A percentile compares a stretch with the other conserved stretches of the same genome.
phyloP scores from a whole-genome alignment of 805 yeast species.

The Teunomyces tritomae region DNA sequence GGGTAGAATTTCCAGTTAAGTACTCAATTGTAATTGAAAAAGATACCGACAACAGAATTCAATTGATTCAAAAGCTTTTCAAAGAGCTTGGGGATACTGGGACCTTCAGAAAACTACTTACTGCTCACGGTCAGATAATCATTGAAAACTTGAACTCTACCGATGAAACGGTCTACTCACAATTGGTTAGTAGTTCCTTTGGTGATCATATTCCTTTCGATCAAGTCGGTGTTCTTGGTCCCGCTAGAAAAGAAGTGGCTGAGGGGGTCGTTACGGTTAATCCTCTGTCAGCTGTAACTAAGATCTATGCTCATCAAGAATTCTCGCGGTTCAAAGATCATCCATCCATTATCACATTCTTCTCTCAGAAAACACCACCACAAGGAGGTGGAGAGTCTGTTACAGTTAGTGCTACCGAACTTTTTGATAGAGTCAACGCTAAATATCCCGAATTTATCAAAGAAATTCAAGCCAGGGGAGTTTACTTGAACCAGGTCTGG shows the following conservation, averaged over 20 bases:
- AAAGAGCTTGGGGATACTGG: conserved; percentile 4
- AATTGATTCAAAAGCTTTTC: conserved; percentile 3
- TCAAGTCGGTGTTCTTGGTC: conserved; percentile 9
- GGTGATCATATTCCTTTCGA: conserved; percentile 7
- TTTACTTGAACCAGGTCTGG: conserved; percentile 9
- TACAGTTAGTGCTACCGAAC: conserved; percentile 19
- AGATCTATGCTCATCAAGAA: conserved; percentile 18
- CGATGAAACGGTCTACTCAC: conserved; percentile 6
- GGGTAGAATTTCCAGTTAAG: conserved; percentile 5
- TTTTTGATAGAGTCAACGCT: conserved; percentile 13
- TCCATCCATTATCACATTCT: conserved; percentile 19
- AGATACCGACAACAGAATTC: background rate
- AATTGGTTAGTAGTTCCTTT: conserved; percentile 4
- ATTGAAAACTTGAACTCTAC: conserved; percentile 7
- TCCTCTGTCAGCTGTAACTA: conserved; percentile 8
- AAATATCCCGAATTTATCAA: conserved; percentile 20
- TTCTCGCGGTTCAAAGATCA: conserved; percentile 18
- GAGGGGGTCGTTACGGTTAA: conserved; percentile 8
- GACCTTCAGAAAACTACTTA: conserved; percentile 5
- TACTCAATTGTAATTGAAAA: background rate
- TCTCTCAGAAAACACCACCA: conserved; percentile 11
- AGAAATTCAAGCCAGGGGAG: conserved; percentile 11
- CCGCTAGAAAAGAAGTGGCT: conserved; percentile 6
- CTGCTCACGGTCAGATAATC: conserved; percentile 7
- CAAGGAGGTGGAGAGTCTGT: conserved; percentile 19